phyloP scores from a whole-genome alignment of 495 filamentous ascomycete genomes.

The Acidomyces sp. region DNA sequence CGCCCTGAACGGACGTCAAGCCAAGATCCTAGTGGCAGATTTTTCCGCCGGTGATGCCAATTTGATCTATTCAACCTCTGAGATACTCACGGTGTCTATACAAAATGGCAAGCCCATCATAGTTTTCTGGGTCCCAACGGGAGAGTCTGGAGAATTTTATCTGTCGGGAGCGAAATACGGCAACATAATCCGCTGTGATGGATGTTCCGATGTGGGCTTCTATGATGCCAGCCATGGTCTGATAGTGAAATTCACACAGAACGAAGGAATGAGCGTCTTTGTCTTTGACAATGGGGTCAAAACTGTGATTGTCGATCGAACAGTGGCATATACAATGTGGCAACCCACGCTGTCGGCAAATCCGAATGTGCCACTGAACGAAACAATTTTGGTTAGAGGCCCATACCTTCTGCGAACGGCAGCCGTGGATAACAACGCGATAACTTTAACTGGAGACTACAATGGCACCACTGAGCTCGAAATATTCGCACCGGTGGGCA shows the following conservation, averaged over 20 bases:
- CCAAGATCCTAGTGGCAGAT: constrained; percentile 50
- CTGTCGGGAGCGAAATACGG: constrained; percentile 8
- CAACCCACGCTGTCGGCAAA: constrained; percentile 8
- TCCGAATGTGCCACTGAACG: constrained; percentile 9
- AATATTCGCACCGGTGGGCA: constrained; percentile 19
- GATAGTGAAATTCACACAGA: constrained; percentile 15
- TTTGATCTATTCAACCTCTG: constrained; percentile 48
- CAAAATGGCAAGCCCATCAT: constrained; percentile 19
- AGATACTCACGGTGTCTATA: constrained; percentile 40
- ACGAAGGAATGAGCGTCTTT: constrained; percentile 15
- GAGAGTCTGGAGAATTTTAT: constrained; percentile 16
- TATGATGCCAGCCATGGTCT: constrained; percentile 9
- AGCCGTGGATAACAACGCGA: constrained; percentile 4
- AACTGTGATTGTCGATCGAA: constrained; percentile 12
- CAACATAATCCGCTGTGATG: constrained; percentile 5
- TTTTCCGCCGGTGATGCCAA: constrained; percentile 39
- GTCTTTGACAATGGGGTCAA: constrained; percentile 13
- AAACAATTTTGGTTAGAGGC: constrained; percentile 23
- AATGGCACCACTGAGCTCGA: constrained; percentile 19
- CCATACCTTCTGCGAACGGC: constrained; percentile 24
- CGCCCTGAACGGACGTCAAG: constrained; percentile 43
- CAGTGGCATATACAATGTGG: constrained; percentile 9
- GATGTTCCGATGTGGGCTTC: constrained; percentile 8
- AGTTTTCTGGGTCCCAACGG: constrained; percentile 16
- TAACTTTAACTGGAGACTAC: constrained; percentile 22